A percentile compares a stretch with the other conserved stretches of the same genome.
These are phyloP conservation scores for Aspergillus sp. DNA, from an alignment of 2,329 filamentous ascomycete genomes.

Conservation along the genomic window DNA sequence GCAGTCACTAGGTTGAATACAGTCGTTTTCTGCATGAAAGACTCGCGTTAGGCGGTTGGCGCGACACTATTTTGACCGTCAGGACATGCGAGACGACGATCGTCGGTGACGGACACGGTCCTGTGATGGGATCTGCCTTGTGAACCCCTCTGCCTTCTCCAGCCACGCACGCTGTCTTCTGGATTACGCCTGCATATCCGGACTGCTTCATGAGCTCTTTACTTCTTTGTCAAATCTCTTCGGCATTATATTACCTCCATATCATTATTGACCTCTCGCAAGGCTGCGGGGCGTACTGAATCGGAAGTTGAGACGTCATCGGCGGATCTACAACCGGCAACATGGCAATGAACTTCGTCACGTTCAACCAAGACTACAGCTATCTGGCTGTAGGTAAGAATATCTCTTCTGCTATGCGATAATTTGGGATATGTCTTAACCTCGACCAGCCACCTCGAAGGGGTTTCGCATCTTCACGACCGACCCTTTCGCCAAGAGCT, in stretches of 20 bases:
- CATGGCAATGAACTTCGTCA: slow-evolving; percentile 94
- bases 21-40: slow-evolving; percentile 4
- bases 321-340: slow-evolving; percentile 23
- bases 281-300: not conserved
- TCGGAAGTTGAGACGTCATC: not conserved
- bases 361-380: slow-evolving; percentile 98
- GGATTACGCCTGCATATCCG: not conserved
- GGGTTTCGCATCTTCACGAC: slow-evolving; percentile 97
- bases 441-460: slow-evolving; percentile 72
- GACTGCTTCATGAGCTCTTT: not conserved
- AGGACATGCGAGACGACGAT: slow-evolving; percentile 17
- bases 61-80: slow-evolving; percentile 1
- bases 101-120: slow-evolving; percentile 15
- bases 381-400: slow-evolving; percentile 85
- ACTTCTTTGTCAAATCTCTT: not conserved
- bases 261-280: not conserved
- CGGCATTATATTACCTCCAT: too few relatives aligned
- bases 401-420: slow-evolving; percentile 8
- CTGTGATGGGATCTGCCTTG: slow-evolving; percentile 18
- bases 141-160: slow-evolving; percentile 16
- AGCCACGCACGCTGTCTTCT: not conserved
- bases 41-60: not conserved
- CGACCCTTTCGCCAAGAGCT: slow-evolving; percentile 92
- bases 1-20: not conserved
- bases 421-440: slow-evolving; percentile 15